Evolutionary conservation across 1,284 basidiomycete genomes (phyloP).

Genomic region (Fomitiporia mediterranea): DNA sequence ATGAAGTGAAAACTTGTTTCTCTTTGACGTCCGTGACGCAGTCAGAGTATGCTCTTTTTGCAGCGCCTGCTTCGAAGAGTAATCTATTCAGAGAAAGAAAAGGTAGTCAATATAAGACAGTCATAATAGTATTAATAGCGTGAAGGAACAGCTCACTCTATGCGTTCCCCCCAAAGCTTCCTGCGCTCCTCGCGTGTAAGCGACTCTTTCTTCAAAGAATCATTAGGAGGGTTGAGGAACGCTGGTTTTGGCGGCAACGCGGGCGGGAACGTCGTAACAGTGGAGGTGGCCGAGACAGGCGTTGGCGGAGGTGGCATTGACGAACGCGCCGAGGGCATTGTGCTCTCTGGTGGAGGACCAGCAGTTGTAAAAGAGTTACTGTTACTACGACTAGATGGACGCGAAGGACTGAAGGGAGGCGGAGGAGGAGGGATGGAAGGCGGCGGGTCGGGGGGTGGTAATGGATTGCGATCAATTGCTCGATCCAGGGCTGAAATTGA

Average conservation of each 20-base stretch:
- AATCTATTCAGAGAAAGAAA: not conserved
- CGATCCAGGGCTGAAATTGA: not conserved
- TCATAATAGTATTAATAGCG: not conserved
- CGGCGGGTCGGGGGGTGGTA: not conserved
- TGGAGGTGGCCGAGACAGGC: not conserved
- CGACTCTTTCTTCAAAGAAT: not conserved
- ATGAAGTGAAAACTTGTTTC: not conserved
- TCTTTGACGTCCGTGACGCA: slow-evolving; percentile 4
- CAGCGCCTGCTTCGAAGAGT: not conserved
- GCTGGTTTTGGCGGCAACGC: not conserved
- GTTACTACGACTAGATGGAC: not conserved
- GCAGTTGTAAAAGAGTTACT: not conserved
- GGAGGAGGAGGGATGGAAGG: not conserved
- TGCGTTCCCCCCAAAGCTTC: slow-evolving; percentile 16
- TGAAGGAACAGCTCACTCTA: slow-evolving; percentile 12
- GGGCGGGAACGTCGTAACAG: not conserved
- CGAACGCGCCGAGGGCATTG: not conserved
- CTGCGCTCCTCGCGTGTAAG: slow-evolving; percentile 7
- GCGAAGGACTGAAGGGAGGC: not conserved
- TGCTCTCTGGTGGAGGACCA: not conserved
- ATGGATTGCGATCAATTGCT: not conserved
- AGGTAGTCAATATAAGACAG: not conserved
- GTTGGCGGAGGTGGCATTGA: not conserved
- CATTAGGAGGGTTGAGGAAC: not conserved
- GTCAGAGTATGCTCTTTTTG: not conserved